These are phyloP conservation scores for Drechslera avenae DNA, from an alignment of 2,329 filamentous ascomycete species.

Conservation along the genomic window DNA sequence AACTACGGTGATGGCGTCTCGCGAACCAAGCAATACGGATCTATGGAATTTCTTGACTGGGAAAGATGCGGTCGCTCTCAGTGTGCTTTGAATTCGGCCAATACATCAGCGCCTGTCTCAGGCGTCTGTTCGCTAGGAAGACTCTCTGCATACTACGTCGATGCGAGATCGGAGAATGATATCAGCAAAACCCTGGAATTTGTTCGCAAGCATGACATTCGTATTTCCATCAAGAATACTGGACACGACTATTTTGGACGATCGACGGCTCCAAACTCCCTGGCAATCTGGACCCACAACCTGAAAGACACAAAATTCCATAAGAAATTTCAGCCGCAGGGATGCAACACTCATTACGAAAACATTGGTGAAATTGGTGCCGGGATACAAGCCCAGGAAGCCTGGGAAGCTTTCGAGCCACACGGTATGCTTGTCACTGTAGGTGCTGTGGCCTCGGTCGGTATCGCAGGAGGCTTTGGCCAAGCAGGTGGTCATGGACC, in stretches of 20 bases:
- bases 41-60: conserved; percentile 47
- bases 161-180: conserved; percentile 32
- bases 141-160: conserved; percentile 42
- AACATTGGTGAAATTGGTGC: conserved; percentile 44
- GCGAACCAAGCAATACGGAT: conserved; percentile 39
- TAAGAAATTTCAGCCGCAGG: conserved; percentile 31
- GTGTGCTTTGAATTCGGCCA: conserved; percentile 37
- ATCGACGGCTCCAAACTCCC: conserved; percentile 40
- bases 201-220: conserved; percentile 37
- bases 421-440: conserved; percentile 43
- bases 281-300: conserved; percentile 45
- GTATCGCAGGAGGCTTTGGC: conserved; percentile 52
- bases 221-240: conserved; percentile 45
- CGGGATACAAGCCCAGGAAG: conserved; percentile 43
- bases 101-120: conserved; percentile 29
- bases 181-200: conserved; percentile 39
- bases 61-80: conserved; percentile 39
- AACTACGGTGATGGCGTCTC: conserved; percentile 33
- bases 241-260: conserved; percentile 47
- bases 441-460: conserved; percentile 53
- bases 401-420: conserved; percentile 44
- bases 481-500: conserved; percentile 62
- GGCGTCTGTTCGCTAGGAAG: conserved; percentile 42
- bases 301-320: conserved; percentile 40
- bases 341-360: conserved; percentile 33